phyloP scores from a whole-genome alignment of 768 basidiomycete genomes.

The Clitopilus hobsonii region DNA sequence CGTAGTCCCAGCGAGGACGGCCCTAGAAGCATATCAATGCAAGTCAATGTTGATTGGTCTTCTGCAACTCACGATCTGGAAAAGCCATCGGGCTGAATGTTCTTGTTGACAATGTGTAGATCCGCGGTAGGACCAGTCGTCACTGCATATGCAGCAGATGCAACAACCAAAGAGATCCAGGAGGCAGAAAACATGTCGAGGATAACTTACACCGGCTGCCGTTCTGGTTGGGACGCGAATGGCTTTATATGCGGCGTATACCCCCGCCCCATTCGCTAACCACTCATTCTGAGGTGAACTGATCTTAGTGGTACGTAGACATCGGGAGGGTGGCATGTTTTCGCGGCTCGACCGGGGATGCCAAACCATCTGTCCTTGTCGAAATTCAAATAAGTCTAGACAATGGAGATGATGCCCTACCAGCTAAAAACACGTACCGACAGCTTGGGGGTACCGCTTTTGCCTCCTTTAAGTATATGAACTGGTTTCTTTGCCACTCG shows the following conservation, averaged over 20 bases:
- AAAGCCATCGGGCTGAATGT: constrained; percentile 2
- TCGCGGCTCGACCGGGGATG: neutral
- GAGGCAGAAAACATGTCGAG: neutral
- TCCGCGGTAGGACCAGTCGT: neutral
- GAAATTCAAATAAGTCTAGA: too few relatives aligned
- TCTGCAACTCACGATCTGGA: neutral
- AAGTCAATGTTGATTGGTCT: neutral
- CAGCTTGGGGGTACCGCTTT: neutral
- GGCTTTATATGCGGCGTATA: neutral
- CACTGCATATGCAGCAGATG: neutral
- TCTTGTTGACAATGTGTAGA: constrained; percentile 2
- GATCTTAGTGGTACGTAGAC: neutral
- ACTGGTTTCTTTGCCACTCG: neutral
- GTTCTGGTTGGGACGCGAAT: too few relatives aligned
- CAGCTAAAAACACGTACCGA: neutral
- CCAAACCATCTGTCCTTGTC: too few relatives aligned
- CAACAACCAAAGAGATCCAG: neutral
- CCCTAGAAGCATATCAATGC: neutral
- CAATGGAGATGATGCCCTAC: too few relatives aligned
- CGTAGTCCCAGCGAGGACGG: neutral
- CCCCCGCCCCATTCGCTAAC: neutral
- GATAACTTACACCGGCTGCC: too few relatives aligned
- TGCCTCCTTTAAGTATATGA: too few relatives aligned
- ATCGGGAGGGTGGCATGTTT: neutral
- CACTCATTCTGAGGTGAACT: neutral